phyloP scores from a whole-genome alignment of 768 basidiomycete genomes.

The Hypsizygus marmoreus region DNA sequence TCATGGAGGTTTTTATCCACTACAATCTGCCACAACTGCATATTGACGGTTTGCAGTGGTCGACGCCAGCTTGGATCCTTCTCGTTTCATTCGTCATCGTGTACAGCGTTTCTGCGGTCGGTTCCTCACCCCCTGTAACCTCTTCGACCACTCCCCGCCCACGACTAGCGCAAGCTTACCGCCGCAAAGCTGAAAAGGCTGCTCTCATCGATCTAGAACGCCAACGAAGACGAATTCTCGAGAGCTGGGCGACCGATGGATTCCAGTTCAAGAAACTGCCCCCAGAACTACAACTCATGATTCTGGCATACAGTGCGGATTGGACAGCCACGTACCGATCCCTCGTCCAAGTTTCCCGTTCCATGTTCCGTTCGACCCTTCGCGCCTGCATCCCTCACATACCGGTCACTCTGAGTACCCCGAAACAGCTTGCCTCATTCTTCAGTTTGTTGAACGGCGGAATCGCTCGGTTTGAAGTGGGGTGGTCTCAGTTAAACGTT shows the following conservation, averaged over 20 bases:
- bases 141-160: conserved; percentile 2
- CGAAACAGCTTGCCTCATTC: conserved; percentile 34
- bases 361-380: conserved; percentile 30
- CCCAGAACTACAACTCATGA: conserved; percentile 30
- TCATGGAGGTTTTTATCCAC: too few species aligned
- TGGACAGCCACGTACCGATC: conserved; percentile 30
- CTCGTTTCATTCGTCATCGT: conserved; percentile 17
- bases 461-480: conserved; percentile 7
- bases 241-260: conserved; percentile 12
- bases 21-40: too few species aligned
- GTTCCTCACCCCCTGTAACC: conserved; percentile 5
- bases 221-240: conserved; percentile 16
- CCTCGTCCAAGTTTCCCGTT: conserved; percentile 35
- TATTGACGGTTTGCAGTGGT: too few species aligned
- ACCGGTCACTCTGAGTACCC: conserved; percentile 32
- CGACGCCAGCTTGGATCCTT: too few species aligned
- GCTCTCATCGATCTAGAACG: conserved; percentile 24
- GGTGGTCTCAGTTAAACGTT: conserved; percentile 9
- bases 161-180: conserved; percentile 22
- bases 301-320: conserved; percentile 31
- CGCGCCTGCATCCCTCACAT: conserved; percentile 35
- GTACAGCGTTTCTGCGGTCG: conserved; percentile 14
- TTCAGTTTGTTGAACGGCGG: conserved; percentile 11
- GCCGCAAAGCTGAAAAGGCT: conserved; percentile 20
- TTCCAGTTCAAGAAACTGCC: conserved; percentile 34